phyloP scores from a whole-genome alignment of 2,329 filamentous ascomycete species.

The Laburnicola sp. region DNA sequence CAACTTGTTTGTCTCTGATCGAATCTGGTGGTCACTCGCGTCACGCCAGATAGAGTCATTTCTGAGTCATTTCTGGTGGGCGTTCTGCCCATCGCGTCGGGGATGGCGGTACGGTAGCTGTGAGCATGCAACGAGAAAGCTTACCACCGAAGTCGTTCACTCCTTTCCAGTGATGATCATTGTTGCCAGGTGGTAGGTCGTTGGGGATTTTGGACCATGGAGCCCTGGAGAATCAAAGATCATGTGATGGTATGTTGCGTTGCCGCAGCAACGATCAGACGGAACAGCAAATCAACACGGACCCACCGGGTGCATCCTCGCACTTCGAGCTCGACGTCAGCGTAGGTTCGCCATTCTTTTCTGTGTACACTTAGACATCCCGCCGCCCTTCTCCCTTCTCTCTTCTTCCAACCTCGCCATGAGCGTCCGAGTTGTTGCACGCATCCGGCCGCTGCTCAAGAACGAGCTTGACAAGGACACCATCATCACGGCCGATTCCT shows the following conservation, averaged over 20 bases:
- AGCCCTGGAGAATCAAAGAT: constrained; percentile 1
- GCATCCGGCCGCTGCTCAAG: constrained; percentile 84
- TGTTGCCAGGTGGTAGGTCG: too few relatives aligned
- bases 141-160: too few relatives aligned
- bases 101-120: too few relatives aligned
- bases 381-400: constrained; percentile 17
- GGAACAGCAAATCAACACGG: constrained; percentile 29
- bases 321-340: constrained; percentile 35
- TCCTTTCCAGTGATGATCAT: too few relatives aligned
- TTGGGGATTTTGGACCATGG: too few relatives aligned
- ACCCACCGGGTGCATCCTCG: constrained; percentile 21
- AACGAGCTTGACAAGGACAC: constrained; percentile 85
- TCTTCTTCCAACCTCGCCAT: constrained; percentile 25
- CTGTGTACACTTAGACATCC: constrained; percentile 29
- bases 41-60: too few relatives aligned
- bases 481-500: constrained; percentile 69
- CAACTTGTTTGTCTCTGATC: too few relatives aligned
- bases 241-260: constrained; percentile 10
- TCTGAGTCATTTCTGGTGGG: too few relatives aligned
- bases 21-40: too few relatives aligned
- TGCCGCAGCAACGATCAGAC: constrained; percentile 26
- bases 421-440: constrained; percentile 83
- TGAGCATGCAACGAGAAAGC: too few relatives aligned
- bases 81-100: too few relatives aligned
- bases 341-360: constrained; percentile 38